Evolutionary conservation across 2,329 filamentous ascomycete genomes (phyloP).

Genomic region (Pleochaeta shiraiana): DNA sequence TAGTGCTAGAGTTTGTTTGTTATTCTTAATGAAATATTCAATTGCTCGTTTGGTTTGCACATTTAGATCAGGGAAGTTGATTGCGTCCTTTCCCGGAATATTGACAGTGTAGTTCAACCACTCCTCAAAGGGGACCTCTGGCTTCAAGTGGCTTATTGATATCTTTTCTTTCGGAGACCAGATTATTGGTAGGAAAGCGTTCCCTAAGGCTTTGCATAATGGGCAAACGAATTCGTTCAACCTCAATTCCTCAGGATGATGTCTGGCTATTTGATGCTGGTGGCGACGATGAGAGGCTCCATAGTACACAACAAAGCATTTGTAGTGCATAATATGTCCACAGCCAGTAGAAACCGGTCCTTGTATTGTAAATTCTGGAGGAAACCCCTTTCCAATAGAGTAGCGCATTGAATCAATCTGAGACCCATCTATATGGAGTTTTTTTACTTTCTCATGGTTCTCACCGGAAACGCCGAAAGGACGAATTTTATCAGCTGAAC

Average conservation of each 20-base stretch:
- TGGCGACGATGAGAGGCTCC: conserved; percentile 69
- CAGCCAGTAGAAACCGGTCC: conserved; percentile 81
- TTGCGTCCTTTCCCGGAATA: conserved; percentile 7
- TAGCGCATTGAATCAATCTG: conserved; percentile 55
- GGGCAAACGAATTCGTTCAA: conserved; percentile 89
- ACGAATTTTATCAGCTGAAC: conserved; percentile 58
- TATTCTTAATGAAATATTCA: conserved; percentile 14
- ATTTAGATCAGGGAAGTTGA: conserved; percentile 6
- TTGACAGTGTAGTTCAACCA: conserved; percentile 10
- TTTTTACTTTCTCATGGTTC: conserved; percentile 58
- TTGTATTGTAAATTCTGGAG: conserved; percentile 37
- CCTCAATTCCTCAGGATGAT: conserved; percentile 66
- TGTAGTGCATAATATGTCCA: conserved; percentile 97
- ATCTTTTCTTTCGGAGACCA: conserved; percentile 86
- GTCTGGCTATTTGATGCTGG: conserved; percentile 75
- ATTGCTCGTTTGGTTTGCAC: conserved; percentile 7
- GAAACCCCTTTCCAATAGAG: conserved; percentile 76
- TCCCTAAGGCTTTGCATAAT: conserved; percentile 88
- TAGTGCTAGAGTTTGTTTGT: conserved; percentile 10
- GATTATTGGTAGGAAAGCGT: conserved; percentile 81
- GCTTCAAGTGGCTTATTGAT: conserved; percentile 50
- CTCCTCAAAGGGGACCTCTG: conserved; percentile 34
- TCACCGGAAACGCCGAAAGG: conserved; percentile 83
- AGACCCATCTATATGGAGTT: conserved; percentile 50
- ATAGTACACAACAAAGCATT: conserved; percentile 83